Evolutionary conservation across 352 stramenopile species (phyloP).

Genomic region (Pilasporangium apinafurcum): DNA sequence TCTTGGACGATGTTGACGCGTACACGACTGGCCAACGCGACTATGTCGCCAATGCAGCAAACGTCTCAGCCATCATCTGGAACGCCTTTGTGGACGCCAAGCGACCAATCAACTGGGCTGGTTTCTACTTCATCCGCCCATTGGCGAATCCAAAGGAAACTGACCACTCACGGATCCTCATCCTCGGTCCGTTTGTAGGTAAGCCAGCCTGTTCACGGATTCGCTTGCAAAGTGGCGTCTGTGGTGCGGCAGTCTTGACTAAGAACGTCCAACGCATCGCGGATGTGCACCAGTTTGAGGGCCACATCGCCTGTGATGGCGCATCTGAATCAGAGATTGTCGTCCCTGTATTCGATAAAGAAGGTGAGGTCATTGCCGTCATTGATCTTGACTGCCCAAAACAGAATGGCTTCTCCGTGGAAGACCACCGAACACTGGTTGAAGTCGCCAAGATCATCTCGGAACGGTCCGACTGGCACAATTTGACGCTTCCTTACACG

Average conservation of each 20-base stretch:
- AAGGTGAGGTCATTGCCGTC: conserved; percentile 63
- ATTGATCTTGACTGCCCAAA: conserved; percentile 76
- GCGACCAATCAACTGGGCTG: conserved; percentile 73
- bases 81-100: conserved; percentile 57
- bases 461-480: conserved; percentile 61
- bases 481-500: conserved; percentile 43
- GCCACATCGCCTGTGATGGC: conserved; percentile 79
- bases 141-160: conserved; percentile 47
- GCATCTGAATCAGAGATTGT: conserved; percentile 81
- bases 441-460: conserved; percentile 50
- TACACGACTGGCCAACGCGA: conserved; percentile 67
- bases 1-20: conserved; percentile 49
- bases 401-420: conserved; percentile 60
- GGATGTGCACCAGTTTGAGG: conserved; percentile 68
- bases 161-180: conserved; percentile 51
- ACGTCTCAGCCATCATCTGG: conserved; percentile 80
- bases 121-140: conserved; percentile 76
- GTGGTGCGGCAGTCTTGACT: conserved; percentile 51
- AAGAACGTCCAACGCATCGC: conserved; percentile 68
- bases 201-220: conserved; percentile 82
- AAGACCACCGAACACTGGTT: conserved; percentile 64
- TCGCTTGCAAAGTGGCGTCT: conserved; percentile 67
- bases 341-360: conserved; percentile 56
- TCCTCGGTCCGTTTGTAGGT: conserved; percentile 75
- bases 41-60: conserved; percentile 74